Conservation (phyloP, 768 basidiomycete genomes). For the Mycena vitilis region DNA sequence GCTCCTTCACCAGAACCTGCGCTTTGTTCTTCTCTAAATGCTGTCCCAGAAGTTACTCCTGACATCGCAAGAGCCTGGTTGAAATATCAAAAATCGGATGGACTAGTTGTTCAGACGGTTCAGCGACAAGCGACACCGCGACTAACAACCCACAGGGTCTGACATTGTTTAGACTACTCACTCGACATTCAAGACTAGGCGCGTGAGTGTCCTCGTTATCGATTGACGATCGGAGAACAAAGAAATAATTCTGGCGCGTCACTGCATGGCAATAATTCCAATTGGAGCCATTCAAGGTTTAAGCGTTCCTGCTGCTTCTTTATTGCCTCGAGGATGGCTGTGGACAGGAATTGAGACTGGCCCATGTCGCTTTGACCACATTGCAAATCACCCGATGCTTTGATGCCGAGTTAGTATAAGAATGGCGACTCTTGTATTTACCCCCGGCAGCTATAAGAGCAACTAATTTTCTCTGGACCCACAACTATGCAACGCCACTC, state of each 20-base stretch:
- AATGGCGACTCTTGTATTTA: conserved; percentile 7
- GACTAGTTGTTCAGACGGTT: too few relatives aligned
- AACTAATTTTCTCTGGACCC: background rate
- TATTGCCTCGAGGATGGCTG: conserved; percentile 18
- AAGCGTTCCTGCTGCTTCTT: background rate
- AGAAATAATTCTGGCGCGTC: background rate
- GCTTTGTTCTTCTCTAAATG: too few relatives aligned
- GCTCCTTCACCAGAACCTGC: too few relatives aligned
- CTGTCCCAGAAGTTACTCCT: too few relatives aligned
- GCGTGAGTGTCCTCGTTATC: background rate
- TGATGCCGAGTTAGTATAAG: conserved; percentile 13
- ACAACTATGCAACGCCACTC: background rate
- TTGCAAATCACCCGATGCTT: conserved; percentile 18
- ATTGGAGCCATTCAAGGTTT: background rate
- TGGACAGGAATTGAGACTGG: background rate
- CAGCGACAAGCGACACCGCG: too few relatives aligned
- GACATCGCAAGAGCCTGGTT: too few relatives aligned
- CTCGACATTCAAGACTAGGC: too few relatives aligned
- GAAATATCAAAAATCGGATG: too few relatives aligned
- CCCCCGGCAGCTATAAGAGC: background rate
- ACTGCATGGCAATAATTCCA: background rate
- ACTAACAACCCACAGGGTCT: too few relatives aligned
- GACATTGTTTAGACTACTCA: too few relatives aligned
- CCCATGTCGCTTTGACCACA: conserved; percentile 9
- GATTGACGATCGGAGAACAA: conserved; percentile 6